phyloP scores from a whole-genome alignment of 177 flowering plant species.

The Telopea speciosissima region DNA sequence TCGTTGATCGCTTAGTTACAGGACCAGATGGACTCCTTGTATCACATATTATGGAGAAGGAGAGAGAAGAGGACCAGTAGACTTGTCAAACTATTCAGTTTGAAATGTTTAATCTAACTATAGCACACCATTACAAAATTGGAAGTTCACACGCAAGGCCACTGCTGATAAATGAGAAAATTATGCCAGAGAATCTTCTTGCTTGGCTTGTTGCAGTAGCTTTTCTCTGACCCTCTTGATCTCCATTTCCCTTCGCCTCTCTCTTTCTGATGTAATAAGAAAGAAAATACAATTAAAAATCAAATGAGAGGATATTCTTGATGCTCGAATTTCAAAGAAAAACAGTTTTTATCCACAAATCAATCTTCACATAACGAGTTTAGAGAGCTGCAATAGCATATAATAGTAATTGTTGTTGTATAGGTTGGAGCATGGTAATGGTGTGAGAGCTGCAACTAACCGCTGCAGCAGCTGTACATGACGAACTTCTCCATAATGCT shows the following conservation, averaged over 20 bases:
- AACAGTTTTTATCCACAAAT: too few species aligned
- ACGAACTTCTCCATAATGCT: slow-evolving; percentile 49
- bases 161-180: background rate
- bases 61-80: too few species aligned
- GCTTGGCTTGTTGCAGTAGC: slow-evolving; percentile 44
- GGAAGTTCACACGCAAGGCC: background rate
- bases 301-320: background rate
- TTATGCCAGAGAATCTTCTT: slow-evolving; percentile 50
- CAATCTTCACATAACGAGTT: too few species aligned
- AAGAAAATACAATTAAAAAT: background rate
- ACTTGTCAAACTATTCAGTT: too few species aligned
- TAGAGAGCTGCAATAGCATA: too few species aligned
- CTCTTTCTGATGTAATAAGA: background rate
- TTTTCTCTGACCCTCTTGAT: slow-evolving; percentile 58
- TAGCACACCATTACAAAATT: background rate
- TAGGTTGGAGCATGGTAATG: too few species aligned
- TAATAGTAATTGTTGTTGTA: too few species aligned
- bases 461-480: slow-evolving; percentile 46
- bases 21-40: too few species aligned
- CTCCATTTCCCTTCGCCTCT: slow-evolving; percentile 22
- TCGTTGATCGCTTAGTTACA: too few species aligned
- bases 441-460: background rate
- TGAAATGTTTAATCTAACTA: background rate
- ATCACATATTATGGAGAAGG: too few species aligned
- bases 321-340: too few species aligned